Evolutionary conservation across 2,329 filamentous ascomycete species (phyloP).

Genomic region (Aspergillus terreus): DNA sequence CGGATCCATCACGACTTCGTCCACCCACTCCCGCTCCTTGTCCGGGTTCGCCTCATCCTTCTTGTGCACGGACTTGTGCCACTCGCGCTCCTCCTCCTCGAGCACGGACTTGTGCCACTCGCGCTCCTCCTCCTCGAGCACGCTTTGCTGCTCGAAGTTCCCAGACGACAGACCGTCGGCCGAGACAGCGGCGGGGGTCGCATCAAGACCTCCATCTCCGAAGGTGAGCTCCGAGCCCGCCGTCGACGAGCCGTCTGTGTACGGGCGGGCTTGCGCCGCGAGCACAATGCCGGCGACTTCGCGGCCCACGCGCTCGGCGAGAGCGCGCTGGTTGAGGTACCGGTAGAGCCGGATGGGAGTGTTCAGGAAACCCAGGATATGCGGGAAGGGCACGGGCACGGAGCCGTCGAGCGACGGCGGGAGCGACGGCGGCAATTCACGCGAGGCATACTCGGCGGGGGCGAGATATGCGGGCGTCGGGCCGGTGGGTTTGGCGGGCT

Average conservation of each 20-base stretch:
- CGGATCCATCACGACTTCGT: slow-evolving; percentile 69
- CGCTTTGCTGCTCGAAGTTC: slow-evolving; percentile 60
- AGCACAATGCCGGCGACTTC: slow-evolving; percentile 84
- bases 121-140: slow-evolving; percentile 67
- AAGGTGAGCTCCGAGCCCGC: slow-evolving; percentile 18
- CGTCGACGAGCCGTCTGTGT: slow-evolving; percentile 26
- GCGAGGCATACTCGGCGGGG: slow-evolving; percentile 66
- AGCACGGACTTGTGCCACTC: slow-evolving; percentile 84
- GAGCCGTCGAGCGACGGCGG: slow-evolving; percentile 72
- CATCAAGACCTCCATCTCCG: neutral
- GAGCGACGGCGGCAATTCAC: slow-evolving; percentile 60
- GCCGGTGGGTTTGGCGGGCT: slow-evolving; percentile 50
- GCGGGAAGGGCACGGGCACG: slow-evolving; percentile 71
- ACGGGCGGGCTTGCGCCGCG: slow-evolving; percentile 40
- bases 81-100: slow-evolving; percentile 70
- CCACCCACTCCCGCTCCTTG: slow-evolving; percentile 71
- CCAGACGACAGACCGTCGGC: slow-evolving; percentile 30
- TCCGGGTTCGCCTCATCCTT: slow-evolving; percentile 46
- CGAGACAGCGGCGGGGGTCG: slow-evolving; percentile 9
- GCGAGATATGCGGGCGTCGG: slow-evolving; percentile 70
- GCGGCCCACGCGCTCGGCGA: slow-evolving; percentile 85
- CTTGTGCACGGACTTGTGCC: slow-evolving; percentile 76
- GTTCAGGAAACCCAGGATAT: slow-evolving; percentile 88
- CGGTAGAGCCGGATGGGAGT: slow-evolving; percentile 82
- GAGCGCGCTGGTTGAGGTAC: slow-evolving; percentile 74